Evolutionary conservation across 2,329 filamentous ascomycete species (phyloP), one percentile per base, ranked within the genome.

Genomic region (Ascochyta clinopodiicola): DNA sequence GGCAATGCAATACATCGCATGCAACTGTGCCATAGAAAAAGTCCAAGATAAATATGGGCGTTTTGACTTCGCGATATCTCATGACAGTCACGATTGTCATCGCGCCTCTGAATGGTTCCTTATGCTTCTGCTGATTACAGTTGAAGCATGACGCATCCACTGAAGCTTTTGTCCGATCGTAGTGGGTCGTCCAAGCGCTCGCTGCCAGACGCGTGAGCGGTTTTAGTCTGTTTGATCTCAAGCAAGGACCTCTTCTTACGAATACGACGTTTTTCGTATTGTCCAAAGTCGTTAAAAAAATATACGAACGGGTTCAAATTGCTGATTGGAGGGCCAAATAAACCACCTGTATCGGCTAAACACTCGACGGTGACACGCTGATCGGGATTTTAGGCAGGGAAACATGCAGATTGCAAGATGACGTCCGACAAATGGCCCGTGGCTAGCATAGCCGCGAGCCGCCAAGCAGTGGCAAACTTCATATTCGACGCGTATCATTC

Each of bases 341-440:
- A 17, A 17, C 44, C 40, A 45, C 35, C 44, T 44, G 44, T 22
- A 49, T 44, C 42, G 40, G 45, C 45, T 36, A 39, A 29, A 42
- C 39, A 22, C 15, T 46, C 36, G 35, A 40, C 24, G 29, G 45
- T 45, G 36, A 31, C 29, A 24, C 46, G 27, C 36, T 40, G 52
- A 55, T 45, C 42, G 29, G 36, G 31, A 31, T 32, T 27, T 42
- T 37, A 15, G 29, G 36, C 52, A 50, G 40, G 48, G 13, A 49
- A 50, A 36, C 29, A 55, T 36, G 52, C 42, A 45, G 22, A 42
- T 42, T 45, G 52, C 40, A 35, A 55, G 35, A 55, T 55, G 51
- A 55, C 51, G 51, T 44, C 51, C 45, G 51, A 49, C 51, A 36
- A 44, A 44, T 49, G 51, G 45, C 35, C 45, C 52, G 52, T 50